Evolutionary conservation across 2,329 filamentous ascomycete species (phyloP).

Genomic region (Scopulariopsis brevicaulis): DNA sequence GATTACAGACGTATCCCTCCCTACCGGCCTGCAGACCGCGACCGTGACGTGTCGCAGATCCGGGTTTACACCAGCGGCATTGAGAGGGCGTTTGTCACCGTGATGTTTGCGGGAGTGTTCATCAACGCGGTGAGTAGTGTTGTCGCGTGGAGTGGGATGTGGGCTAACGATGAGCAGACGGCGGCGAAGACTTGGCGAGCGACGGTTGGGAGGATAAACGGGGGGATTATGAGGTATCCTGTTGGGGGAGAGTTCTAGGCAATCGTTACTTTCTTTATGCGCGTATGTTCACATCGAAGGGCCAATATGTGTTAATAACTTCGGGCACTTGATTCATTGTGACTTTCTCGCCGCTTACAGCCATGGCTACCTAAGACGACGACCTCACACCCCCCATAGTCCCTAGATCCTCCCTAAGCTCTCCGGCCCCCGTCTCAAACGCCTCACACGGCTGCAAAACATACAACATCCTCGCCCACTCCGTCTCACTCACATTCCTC

Average conservation of each 20-base stretch:
- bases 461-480: constrained; percentile 24
- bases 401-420: constrained; percentile 22
- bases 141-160: no score
- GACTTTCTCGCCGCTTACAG: not conserved
- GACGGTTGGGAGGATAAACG: constrained; percentile 34
- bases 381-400: constrained; percentile 12
- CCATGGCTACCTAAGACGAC: constrained; percentile 8
- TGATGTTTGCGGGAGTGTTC: constrained; percentile 13
- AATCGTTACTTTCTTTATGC: not conserved
- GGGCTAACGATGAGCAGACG: constrained; percentile 15
- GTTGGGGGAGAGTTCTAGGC: constrained; percentile 40
- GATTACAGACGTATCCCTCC: constrained; percentile 12
- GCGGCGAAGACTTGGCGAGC: constrained; percentile 33
- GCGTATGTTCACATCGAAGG: not conserved
- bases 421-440: constrained; percentile 7
- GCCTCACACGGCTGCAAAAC: constrained; percentile 12
- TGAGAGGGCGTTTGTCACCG: constrained; percentile 11
- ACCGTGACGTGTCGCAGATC: constrained; percentile 9
- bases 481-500: constrained; percentile 30
- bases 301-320: not conserved
- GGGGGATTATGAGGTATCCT: constrained; percentile 35
- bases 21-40: constrained; percentile 11
- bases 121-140: constrained; percentile 9
- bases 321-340: not conserved
- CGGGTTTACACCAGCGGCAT: constrained; percentile 8